Evolutionary conservation across 164 flowering plant genomes (phyloP), one percentile per base, ranked within the genome.

Genomic region (Berberis thunbergii): DNA sequence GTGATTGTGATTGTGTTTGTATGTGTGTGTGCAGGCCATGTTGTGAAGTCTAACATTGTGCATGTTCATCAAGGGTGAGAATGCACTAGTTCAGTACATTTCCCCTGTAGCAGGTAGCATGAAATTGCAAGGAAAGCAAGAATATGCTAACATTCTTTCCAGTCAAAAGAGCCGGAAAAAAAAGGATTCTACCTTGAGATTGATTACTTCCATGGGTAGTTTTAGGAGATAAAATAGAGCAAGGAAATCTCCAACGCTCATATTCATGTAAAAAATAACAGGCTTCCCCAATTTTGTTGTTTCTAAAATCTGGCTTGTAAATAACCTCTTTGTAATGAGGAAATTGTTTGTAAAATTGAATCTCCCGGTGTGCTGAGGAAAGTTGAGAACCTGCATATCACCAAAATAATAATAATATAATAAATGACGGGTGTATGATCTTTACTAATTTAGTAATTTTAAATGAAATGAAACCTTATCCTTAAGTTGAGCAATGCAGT

Each of bases 161-260:
- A 26, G 26, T 26, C 26, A 26, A 26, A 26, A 26, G 26, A 26
- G 26, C 26, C 26, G 26, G 0, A 26, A 26, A 26, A 26, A 26
- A 26, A 38, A 11, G 4, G 39, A 26, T 3, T 53, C 41, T 79
- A 91, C 99, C 91, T 89, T 86, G 64, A 94, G 83, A 67, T 94
- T 69, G 54, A 89, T 82, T 38, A 71, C 70, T 74, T 91, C 96
- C 10, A 86, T 80, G 3, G 97, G 97, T 42, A 89, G 79, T 84
- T 94, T 94, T 2, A 94, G 84, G 39, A 94, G 96, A 78, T 81
- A 91, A 58, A 94, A 72, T 11, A 94, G 77, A 69, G 99, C 80
- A 52, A 94, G 73, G 69, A 94, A 89, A 79, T 94, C 97, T 69
- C 98, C 98, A 42, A 84, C 87, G 75, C 97, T 91, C 98, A 88